A percentile compares a stretch with the other conserved stretches of the same genome.
phyloP scores from a whole-genome alignment of 2,329 filamentous ascomycete genomes.

The Camillea tinctor region DNA sequence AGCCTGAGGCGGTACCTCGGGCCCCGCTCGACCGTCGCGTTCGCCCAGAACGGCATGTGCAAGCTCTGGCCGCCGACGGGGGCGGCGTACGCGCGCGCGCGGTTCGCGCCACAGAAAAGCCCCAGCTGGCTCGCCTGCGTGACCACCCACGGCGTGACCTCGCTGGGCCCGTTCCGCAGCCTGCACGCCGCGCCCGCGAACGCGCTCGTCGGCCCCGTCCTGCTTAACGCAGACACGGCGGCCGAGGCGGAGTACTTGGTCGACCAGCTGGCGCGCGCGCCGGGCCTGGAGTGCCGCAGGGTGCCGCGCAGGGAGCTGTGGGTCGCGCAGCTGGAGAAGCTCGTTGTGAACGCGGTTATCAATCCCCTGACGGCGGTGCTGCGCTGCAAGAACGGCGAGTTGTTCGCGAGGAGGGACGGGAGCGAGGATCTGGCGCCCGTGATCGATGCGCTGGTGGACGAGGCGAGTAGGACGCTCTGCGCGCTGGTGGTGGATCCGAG shows the following conservation, averaged over 20 bases:
- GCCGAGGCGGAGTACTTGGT: slow-evolving; percentile 37
- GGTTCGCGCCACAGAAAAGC: slow-evolving; percentile 33
- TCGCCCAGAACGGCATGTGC: slow-evolving; percentile 88
- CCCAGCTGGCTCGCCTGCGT: slow-evolving; percentile 74
- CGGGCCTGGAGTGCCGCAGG: slow-evolving; percentile 40
- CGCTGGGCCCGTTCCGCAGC: slow-evolving; percentile 49
- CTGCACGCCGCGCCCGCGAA: slow-evolving; percentile 51
- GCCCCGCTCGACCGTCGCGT: slow-evolving; percentile 68
- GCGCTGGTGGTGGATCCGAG: slow-evolving; percentile 62
- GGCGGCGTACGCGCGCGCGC: slow-evolving; percentile 38
- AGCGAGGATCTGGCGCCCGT: slow-evolving; percentile 51
- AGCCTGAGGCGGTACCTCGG: slow-evolving; percentile 61
- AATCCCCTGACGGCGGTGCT: slow-evolving; percentile 84
- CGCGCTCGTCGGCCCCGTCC: slow-evolving; percentile 47
- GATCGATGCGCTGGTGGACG: slow-evolving; percentile 69
- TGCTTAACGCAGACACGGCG: slow-evolving; percentile 21
- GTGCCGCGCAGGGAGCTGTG: slow-evolving; percentile 47
- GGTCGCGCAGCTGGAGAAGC: slow-evolving; percentile 76
- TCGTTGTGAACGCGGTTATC: slow-evolving; percentile 76
- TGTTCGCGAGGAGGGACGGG: slow-evolving; percentile 59
- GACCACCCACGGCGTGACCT: slow-evolving; percentile 56
- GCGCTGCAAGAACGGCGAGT: slow-evolving; percentile 72
- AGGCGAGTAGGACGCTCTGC: slow-evolving; percentile 72
- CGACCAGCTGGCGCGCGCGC: slow-evolving; percentile 41
- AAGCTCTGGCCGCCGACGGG: slow-evolving; percentile 56